Evolutionary conservation across 345 rosid species (phyloP).

Genomic region (Eucalyptus erythrocorys): DNA sequence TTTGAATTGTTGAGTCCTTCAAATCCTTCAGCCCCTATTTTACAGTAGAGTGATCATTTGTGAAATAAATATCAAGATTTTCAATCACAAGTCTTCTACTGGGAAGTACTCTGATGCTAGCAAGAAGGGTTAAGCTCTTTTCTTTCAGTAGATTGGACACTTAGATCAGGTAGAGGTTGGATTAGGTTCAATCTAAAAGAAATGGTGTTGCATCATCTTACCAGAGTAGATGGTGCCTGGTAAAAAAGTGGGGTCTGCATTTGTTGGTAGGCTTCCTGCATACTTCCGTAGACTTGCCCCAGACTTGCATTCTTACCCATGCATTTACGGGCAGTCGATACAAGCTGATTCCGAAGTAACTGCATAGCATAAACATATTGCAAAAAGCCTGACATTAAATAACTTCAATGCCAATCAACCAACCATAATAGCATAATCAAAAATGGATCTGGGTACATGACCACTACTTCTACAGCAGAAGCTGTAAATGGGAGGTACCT

Average conservation of each 20-base stretch:
- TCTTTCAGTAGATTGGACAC: neutral
- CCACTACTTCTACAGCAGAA: neutral
- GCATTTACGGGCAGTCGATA: neutral
- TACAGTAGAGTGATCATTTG: neutral
- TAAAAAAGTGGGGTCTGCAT: conserved; percentile 1
- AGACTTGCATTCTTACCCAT: neutral
- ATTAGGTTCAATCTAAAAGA: neutral
- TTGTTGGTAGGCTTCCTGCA: conserved; percentile 6
- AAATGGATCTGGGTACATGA: neutral
- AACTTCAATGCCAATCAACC: neutral
- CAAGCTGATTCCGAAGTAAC: conserved; percentile 4
- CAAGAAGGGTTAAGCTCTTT: neutral
- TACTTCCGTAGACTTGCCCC: neutral
- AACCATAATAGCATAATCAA: neutral
- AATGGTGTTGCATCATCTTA: neutral
- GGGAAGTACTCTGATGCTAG: neutral
- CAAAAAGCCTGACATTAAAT: neutral
- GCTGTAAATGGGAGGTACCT: neutral
- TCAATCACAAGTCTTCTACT: neutral
- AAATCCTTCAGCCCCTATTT: conserved; percentile 3
- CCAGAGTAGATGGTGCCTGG: conserved; percentile 1
- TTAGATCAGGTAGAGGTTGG: neutral
- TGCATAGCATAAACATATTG: neutral
- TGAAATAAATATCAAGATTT: neutral
- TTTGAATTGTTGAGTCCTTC: neutral